These are phyloP conservation scores for Tephrocybe rancida DNA, from an alignment of 768 basidiomycete genomes.

Conservation along the genomic window DNA sequence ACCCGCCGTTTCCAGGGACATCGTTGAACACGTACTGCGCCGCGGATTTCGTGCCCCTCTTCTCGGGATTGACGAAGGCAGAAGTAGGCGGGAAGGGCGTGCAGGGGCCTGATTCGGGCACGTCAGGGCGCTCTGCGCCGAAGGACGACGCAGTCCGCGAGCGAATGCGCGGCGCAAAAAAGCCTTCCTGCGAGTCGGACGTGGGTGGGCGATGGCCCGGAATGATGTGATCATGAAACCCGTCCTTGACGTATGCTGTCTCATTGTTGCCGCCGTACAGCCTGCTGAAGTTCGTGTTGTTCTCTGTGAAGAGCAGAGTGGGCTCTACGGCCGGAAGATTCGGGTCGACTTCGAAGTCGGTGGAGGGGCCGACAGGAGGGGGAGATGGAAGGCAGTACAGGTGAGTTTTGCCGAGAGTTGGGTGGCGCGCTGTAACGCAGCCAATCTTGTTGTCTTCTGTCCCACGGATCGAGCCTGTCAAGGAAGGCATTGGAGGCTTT, in stretches of 20 bases:
- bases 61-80: slow-evolving; percentile 82
- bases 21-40: slow-evolving; percentile 88
- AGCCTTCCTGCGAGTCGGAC: slow-evolving; percentile 44
- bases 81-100: slow-evolving; percentile 57
- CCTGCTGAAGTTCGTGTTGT: slow-evolving; percentile 93
- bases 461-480: slow-evolving; percentile 54
- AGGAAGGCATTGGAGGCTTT: slow-evolving; percentile 64
- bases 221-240: slow-evolving; percentile 98
- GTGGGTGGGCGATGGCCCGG: slow-evolving; percentile 73
- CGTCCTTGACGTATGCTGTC: slow-evolving; percentile 89
- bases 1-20: slow-evolving; percentile 91
- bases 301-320: slow-evolving; percentile 92
- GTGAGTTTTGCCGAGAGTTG: slow-evolving; percentile 72
- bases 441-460: slow-evolving; percentile 47
- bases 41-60: slow-evolving; percentile 88
- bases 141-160: slow-evolving; percentile 49
- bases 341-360: slow-evolving; percentile 62
- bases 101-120: slow-evolving; percentile 55
- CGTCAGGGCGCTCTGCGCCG: slow-evolving; percentile 37
- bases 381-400: slow-evolving; percentile 93
- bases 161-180: slow-evolving; percentile 53
- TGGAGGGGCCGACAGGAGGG: slow-evolving; percentile 79
- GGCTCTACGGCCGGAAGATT: slow-evolving; percentile 76
- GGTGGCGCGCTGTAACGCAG: slow-evolving; percentile 73
- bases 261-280: slow-evolving; percentile 89